A percentile compares a stretch with the other conserved stretches of the same genome.
phyloP scores from a whole-genome alignment of 1,284 basidiomycete genomes.

The Anthracocystis walkeri region DNA sequence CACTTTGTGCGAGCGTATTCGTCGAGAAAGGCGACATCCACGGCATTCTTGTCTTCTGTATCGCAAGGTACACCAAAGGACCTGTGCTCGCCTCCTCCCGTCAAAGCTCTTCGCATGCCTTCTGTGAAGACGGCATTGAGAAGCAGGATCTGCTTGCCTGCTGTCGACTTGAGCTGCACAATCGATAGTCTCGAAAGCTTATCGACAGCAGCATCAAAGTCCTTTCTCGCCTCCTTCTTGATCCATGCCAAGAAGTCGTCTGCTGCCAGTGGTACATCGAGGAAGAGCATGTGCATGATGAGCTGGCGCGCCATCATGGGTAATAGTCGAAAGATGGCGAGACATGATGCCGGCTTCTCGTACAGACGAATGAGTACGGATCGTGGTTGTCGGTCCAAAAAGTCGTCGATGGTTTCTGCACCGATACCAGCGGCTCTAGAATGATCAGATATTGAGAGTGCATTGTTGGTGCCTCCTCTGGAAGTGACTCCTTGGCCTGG shows the following conservation, averaged over 20 bases:
- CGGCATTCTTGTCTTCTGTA: constrained; percentile 67
- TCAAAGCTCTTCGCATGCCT: constrained; percentile 68
- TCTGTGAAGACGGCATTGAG: constrained; percentile 63
- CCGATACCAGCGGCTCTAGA: constrained; percentile 50
- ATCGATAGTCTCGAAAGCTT: constrained; percentile 54
- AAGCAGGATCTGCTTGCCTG: constrained; percentile 69
- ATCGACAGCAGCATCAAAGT: constrained; percentile 43
- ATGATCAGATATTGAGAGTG: constrained; percentile 41
- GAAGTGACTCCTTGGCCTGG: constrained; percentile 39
- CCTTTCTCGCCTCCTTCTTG: constrained; percentile 74
- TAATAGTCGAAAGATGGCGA: constrained; percentile 90
- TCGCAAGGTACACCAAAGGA: constrained; percentile 89
- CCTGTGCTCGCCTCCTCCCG: constrained; percentile 81
- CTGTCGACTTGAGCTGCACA: constrained; percentile 37
- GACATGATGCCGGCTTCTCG: constrained; percentile 87
- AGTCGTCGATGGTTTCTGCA: constrained; percentile 73
- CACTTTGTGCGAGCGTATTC: constrained; percentile 89
- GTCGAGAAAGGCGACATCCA: constrained; percentile 79
- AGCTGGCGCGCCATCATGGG: constrained; percentile 88
- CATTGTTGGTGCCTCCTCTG: constrained; percentile 25
- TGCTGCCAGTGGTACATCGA: constrained; percentile 80
- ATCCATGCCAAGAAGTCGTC: constrained; percentile 87
- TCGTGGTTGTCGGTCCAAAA: constrained; percentile 87
- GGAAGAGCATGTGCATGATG: constrained; percentile 90
- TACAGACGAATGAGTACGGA: constrained; percentile 86